These are phyloP conservation scores for Lipomyces starkeyi DNA, from an alignment of 805 yeast species.

Conservation along the genomic window DNA sequence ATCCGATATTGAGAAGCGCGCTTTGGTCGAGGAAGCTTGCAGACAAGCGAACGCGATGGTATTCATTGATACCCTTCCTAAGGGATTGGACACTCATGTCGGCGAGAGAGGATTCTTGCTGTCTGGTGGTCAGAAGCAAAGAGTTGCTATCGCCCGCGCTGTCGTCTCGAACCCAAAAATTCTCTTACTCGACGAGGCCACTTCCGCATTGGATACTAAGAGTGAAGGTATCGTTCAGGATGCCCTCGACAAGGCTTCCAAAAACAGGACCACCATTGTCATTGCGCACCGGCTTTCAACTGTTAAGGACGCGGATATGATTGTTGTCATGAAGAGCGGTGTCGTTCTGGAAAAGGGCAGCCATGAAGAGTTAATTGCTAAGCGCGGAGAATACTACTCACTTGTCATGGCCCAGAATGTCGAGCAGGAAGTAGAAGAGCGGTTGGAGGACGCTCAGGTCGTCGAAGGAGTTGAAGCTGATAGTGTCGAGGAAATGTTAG, in stretches of 20 bases:
- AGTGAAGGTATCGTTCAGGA: slow-evolving; percentile 65
- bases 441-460: slow-evolving; percentile 9
- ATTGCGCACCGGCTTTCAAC: slow-evolving; percentile 61
- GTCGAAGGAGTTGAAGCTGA: slow-evolving; percentile 4
- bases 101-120: slow-evolving; percentile 65
- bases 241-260: slow-evolving; percentile 51
- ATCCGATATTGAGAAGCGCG: slow-evolving; percentile 48
- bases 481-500: slow-evolving; percentile 9
- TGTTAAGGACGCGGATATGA: slow-evolving; percentile 55
- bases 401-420: slow-evolving; percentile 44
- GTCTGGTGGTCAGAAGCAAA: slow-evolving; percentile 73
- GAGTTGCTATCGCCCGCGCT: slow-evolving; percentile 68
- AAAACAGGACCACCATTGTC: slow-evolving; percentile 61
- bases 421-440: slow-evolving; percentile 15
- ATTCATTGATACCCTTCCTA: slow-evolving; percentile 59
- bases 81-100: slow-evolving; percentile 55
- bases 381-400: slow-evolving; percentile 39
- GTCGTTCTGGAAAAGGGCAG: slow-evolving; percentile 53
- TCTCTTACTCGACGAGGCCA: slow-evolving; percentile 67
- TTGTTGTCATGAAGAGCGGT: slow-evolving; percentile 53
- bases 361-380: slow-evolving; percentile 44
- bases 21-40: slow-evolving; percentile 52
- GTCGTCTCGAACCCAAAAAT: slow-evolving; percentile 60
- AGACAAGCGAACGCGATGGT: slow-evolving; percentile 58
- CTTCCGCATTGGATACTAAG: slow-evolving; percentile 69